Conservation (phyloP, 2,329 filamentous ascomycete species). For the Talaromyces marneffei region DNA sequence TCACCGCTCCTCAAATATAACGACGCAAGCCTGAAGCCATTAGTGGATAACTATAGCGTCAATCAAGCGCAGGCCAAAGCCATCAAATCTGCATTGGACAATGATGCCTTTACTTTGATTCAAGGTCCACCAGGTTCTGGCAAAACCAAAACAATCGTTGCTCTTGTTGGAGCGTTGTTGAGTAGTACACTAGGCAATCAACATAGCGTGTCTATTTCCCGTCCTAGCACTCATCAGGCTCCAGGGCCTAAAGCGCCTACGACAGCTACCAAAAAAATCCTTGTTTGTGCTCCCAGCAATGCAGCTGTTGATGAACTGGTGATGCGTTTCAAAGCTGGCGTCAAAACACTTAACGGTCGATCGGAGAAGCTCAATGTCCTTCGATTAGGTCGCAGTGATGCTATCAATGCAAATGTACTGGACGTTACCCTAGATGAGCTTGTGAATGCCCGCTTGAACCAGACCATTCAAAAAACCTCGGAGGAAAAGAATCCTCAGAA, state of each 20-base stretch:
- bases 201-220: conserved; percentile 42
- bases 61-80: conserved; percentile 88
- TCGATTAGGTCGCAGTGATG: conserved; percentile 83
- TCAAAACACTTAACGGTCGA: conserved; percentile 70
- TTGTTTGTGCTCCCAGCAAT: conserved; percentile 98
- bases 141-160: conserved; percentile 97
- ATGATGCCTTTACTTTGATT: conserved; percentile 94
- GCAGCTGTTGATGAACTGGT: conserved; percentile 95
- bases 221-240: conserved; percentile 37
- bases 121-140: conserved; percentile 94
- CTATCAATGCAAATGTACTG: conserved; percentile 79
- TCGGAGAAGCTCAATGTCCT: conserved; percentile 76
- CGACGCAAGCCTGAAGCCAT: conserved; percentile 62
- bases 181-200: conserved; percentile 52
- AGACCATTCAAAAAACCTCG: conserved; percentile 40
- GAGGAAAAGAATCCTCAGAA: conserved; percentile 51
- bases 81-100: conserved; percentile 84
- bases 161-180: conserved; percentile 84
- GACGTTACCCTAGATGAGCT: conserved; percentile 93
- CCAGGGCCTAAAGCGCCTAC: conserved; percentile 28
- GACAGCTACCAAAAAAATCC: conserved; percentile 66
- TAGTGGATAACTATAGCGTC: conserved; percentile 72
- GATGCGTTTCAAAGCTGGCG: conserved; percentile 79
- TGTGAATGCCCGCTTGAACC: conserved; percentile 65
- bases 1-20: conserved; percentile 80